phyloP scores from a whole-genome alignment of 106 monocot genomes.

The Platanthera zijinensis region DNA sequence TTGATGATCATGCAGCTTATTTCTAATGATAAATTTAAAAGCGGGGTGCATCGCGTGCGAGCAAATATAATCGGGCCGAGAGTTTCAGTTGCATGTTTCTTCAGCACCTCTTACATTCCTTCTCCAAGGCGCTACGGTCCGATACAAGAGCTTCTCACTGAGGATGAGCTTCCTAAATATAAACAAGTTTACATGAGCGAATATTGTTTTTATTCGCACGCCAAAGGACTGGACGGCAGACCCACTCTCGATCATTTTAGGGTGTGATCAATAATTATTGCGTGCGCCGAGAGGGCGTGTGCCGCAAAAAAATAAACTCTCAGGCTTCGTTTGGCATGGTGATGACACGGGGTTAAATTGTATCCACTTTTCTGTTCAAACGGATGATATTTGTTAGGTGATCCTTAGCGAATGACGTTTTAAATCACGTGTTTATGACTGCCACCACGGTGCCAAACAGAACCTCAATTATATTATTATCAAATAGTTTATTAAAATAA shows the following conservation, averaged over 20 bases:
- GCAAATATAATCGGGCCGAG: constrained; percentile 24
- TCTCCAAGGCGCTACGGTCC: constrained; percentile 26
- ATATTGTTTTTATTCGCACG: neutral
- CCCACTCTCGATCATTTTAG: neutral
- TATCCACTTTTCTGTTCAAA: too few species aligned
- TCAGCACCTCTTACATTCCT: neutral
- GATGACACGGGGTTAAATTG: too few species aligned
- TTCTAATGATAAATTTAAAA: constrained; percentile 48
- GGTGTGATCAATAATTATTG: neutral
- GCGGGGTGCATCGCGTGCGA: constrained; percentile 57
- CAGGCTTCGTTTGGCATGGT: too few species aligned
- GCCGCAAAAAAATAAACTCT: too few species aligned
- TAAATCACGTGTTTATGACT: too few species aligned
- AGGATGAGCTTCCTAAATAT: constrained; percentile 3
- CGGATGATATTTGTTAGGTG: too few species aligned
- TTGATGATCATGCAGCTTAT: constrained; percentile 26
- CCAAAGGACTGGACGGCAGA: constrained; percentile 1
- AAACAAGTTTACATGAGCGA: neutral
- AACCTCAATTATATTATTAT: too few species aligned
- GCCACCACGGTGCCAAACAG: too few species aligned
- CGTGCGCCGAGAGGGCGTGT: too few species aligned
- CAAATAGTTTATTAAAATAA: too few species aligned
- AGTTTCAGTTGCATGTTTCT: constrained; percentile 48
- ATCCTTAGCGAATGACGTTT: too few species aligned
- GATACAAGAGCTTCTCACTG: constrained; percentile 29